Evolutionary conservation across 306 rosid species (phyloP).

Genomic region (Pueraria montana): DNA sequence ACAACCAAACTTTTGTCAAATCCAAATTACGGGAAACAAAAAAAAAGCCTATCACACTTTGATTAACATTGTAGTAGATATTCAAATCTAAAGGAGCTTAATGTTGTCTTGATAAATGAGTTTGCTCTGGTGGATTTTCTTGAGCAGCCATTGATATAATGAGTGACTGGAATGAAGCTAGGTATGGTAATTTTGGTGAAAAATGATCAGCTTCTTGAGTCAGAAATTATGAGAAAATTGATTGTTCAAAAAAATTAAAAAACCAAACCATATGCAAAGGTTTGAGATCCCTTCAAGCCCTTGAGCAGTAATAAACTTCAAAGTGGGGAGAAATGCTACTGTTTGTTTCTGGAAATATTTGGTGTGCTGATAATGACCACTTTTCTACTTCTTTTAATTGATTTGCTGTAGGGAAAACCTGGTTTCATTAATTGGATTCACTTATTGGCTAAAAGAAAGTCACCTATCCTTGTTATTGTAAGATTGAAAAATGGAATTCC

Average conservation of each 20-base stretch:
- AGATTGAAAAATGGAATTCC: neutral
- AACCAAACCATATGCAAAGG: neutral
- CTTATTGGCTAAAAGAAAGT: neutral
- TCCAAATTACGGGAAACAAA: neutral
- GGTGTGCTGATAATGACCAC: neutral
- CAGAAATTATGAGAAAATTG: neutral
- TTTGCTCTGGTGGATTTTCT: neutral
- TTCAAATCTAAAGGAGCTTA: conserved; percentile 20
- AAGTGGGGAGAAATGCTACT: conserved; percentile 2
- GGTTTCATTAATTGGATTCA: neutral
- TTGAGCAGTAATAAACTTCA: conserved; percentile 6
- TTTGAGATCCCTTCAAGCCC: neutral
- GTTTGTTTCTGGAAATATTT: conserved; percentile 12
- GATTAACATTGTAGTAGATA: neutral
- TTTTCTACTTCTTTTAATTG: neutral
- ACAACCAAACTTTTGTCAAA: neutral
- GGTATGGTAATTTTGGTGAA: neutral
- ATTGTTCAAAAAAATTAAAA: conserved; percentile 15
- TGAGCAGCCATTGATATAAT: neutral
- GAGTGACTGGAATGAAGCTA: conserved; percentile 12
- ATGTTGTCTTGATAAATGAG: neutral
- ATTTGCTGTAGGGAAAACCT: neutral
- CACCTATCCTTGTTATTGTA: neutral
- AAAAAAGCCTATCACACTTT: neutral
- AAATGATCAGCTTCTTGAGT: conserved; percentile 2